phyloP scores from a whole-genome alignment of 345 rosid species.

The Corymbia maculata region DNA sequence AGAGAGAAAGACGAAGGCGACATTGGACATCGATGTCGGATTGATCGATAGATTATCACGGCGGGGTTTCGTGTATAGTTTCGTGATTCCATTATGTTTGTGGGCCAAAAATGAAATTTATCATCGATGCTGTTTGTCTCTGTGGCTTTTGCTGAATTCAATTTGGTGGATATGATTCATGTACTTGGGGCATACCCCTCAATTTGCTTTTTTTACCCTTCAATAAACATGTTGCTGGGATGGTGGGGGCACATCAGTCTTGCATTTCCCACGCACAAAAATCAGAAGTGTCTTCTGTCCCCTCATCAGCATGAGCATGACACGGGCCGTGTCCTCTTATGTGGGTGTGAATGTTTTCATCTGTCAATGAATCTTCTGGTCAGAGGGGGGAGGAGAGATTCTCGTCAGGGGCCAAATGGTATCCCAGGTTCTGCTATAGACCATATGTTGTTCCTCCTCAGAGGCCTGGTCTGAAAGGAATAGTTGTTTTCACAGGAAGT shows the following conservation, averaged over 20 bases:
- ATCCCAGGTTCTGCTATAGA: neutral
- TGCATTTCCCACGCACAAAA: neutral
- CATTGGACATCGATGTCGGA: neutral
- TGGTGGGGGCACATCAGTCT: neutral
- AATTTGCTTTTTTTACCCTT: neutral
- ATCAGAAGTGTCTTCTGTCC: neutral
- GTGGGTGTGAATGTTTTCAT: neutral
- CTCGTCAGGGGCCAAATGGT: neutral
- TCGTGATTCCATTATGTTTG: neutral
- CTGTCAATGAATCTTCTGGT: neutral
- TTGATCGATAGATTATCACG: neutral
- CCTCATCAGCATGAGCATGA: neutral
- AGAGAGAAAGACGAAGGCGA: neutral
- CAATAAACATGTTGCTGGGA: neutral
- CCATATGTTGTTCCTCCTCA: neutral
- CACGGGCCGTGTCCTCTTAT: neutral
- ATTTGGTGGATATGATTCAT: neutral
- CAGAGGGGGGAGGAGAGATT: neutral
- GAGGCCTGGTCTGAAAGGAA: neutral
- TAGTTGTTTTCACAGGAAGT: neutral
- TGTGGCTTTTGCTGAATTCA: neutral
- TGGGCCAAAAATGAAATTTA: neutral
- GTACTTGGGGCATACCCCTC: neutral
- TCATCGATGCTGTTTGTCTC: neutral
- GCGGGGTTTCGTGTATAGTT: neutral